phyloP scores from a whole-genome alignment of 2,329 filamentous ascomycete species.

The Aspergillus melleus region DNA sequence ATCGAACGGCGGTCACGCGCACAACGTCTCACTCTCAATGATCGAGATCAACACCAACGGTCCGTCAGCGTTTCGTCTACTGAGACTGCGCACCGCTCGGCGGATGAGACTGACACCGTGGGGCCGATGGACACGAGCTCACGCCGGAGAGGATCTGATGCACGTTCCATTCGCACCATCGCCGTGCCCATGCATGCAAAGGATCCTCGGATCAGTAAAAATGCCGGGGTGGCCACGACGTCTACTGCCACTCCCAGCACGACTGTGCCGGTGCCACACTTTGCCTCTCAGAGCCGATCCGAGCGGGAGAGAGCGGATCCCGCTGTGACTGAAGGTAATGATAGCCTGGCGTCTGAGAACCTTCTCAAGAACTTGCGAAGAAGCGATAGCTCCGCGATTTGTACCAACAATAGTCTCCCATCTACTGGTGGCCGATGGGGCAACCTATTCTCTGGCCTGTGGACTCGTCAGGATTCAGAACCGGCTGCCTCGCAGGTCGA shows the following conservation, averaged over 20 bases:
- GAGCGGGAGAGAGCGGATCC: slow-evolving; percentile 27
- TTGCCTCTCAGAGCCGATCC: slow-evolving; percentile 43
- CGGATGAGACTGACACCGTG: slow-evolving; percentile 34
- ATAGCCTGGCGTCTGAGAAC: slow-evolving; percentile 55
- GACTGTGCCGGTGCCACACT: slow-evolving; percentile 55
- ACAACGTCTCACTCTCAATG: slow-evolving; percentile 44
- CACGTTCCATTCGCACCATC: slow-evolving; percentile 43
- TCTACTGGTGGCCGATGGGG: slow-evolving; percentile 54
- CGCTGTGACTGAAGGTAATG: slow-evolving; percentile 30
- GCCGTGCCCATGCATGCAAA: slow-evolving; percentile 49
- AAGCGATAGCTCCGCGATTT: slow-evolving; percentile 51
- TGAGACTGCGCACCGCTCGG: slow-evolving; percentile 38
- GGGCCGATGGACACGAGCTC: slow-evolving; percentile 24
- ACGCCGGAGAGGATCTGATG: slow-evolving; percentile 43
- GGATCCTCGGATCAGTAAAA: slow-evolving; percentile 44
- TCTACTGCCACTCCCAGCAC: slow-evolving; percentile 53
- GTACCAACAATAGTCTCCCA: slow-evolving; percentile 48
- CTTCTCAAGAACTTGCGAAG: slow-evolving; percentile 55
- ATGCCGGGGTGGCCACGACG: slow-evolving; percentile 52
- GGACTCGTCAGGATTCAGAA: slow-evolving; percentile 52
- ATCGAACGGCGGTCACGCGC: slow-evolving; percentile 53
- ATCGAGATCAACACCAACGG: slow-evolving; percentile 33
- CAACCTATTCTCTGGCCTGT: slow-evolving; percentile 57
- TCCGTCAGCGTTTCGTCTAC: slow-evolving; percentile 48
- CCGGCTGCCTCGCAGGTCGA: slow-evolving; percentile 25